Percentiles rank a stretch among this genome's conserved stretches.
phyloP scores from a whole-genome alignment of 768 basidiomycete species.

The Fomitopsis serialis region DNA sequence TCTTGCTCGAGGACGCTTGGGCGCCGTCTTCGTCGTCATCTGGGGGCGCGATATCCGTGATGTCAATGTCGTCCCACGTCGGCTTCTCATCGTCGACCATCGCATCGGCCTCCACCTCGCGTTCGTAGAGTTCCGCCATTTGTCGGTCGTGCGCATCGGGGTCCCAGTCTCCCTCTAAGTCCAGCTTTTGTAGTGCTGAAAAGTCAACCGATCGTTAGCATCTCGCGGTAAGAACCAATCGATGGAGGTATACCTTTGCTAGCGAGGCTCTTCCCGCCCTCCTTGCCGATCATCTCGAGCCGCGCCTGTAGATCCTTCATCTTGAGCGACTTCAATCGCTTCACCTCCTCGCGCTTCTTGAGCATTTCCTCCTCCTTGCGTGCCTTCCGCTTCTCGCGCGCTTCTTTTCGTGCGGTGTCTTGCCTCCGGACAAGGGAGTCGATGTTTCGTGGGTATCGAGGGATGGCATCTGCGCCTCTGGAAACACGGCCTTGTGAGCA shows the following conservation, averaged over 20 bases:
- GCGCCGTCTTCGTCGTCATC: slow-evolving; percentile 29
- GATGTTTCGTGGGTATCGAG: slow-evolving; percentile 73
- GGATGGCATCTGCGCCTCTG: slow-evolving; percentile 62
- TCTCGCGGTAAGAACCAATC: too few species aligned
- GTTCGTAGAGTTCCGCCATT: slow-evolving; percentile 71
- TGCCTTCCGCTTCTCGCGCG: slow-evolving; percentile 70
- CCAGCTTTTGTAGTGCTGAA: slow-evolving; percentile 63
- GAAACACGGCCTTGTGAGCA: not conserved
- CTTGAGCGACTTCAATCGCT: slow-evolving; percentile 78
- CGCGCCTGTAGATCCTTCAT: slow-evolving; percentile 75
- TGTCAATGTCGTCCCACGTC: slow-evolving; percentile 84
- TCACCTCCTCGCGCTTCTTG: slow-evolving; percentile 76
- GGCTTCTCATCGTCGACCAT: slow-evolving; percentile 59
- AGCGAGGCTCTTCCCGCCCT: slow-evolving; percentile 54
- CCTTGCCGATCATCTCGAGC: slow-evolving; percentile 64
- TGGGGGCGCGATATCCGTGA: slow-evolving; percentile 52
- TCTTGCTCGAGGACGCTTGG: slow-evolving; percentile 31
- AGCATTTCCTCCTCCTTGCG: slow-evolving; percentile 75
- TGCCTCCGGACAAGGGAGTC: slow-evolving; percentile 59
- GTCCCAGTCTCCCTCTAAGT: slow-evolving; percentile 93
- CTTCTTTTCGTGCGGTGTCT: slow-evolving; percentile 77
- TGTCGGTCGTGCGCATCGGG: slow-evolving; percentile 77
- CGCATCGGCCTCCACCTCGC: slow-evolving; percentile 36
- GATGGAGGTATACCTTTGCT: slow-evolving; percentile 15
- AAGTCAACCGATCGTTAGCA: not conserved